phyloP scores from a whole-genome alignment of 1,284 basidiomycete species.

The Boletus albobrunnescens region DNA sequence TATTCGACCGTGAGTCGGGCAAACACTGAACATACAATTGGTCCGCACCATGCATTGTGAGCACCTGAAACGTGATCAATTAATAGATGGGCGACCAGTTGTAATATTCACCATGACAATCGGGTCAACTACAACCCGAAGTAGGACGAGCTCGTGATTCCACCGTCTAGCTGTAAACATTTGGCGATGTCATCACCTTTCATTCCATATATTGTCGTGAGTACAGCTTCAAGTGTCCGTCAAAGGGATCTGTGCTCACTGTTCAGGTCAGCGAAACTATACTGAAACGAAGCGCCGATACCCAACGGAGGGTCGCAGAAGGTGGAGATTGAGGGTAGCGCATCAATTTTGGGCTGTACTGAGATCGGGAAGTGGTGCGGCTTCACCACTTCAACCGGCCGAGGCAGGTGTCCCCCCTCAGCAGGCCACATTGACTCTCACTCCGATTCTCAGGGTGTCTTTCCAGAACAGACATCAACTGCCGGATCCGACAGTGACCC shows the following conservation, averaged over 20 bases:
- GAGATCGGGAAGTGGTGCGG: slow-evolving; percentile 17
- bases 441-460: slow-evolving; percentile 11
- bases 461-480: slow-evolving; percentile 26
- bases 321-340: slow-evolving; percentile 37
- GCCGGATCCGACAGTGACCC: slow-evolving; percentile 42
- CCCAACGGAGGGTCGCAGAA: slow-evolving; percentile 41
- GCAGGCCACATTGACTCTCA: slow-evolving; percentile 7
- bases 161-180: not conserved
- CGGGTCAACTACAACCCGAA: not conserved
- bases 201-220: slow-evolving; percentile 17
- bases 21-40: not conserved
- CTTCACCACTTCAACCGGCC: slow-evolving; percentile 13
- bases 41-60: not conserved
- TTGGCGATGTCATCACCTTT: slow-evolving; percentile 22
- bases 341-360: slow-evolving; percentile 38
- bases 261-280: slow-evolving; percentile 35
- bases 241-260: slow-evolving; percentile 6
- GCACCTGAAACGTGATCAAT: not conserved
- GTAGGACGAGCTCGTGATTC: not conserved
- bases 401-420: too few species aligned
- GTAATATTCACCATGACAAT: not conserved
- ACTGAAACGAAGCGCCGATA: slow-evolving; percentile 31
- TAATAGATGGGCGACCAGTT: not conserved
- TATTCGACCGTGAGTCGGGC: too few species aligned
- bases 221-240: not conserved